These are phyloP conservation scores for Ustilago sp. DNA, from an alignment of 1,284 basidiomycete species.

Conservation along the genomic window DNA sequence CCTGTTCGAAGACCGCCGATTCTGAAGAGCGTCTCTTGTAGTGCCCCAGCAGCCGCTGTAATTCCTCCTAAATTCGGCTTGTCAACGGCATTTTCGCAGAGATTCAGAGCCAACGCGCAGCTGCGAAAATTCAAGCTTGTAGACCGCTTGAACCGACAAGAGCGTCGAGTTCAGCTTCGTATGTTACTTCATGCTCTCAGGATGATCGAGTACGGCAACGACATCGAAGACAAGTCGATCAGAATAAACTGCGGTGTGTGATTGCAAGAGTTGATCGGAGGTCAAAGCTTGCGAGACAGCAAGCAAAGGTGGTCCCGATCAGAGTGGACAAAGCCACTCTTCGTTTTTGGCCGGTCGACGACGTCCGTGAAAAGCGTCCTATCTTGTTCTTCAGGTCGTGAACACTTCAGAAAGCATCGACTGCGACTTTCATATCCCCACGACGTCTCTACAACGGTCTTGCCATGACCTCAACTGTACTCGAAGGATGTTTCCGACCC, in stretches of 20 bases:
- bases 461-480: background rate
- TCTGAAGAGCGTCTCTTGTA: slow-evolving; percentile 5
- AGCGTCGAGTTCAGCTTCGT: background rate
- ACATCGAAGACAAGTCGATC: background rate
- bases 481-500: background rate
- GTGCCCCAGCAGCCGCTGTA: slow-evolving; percentile 16
- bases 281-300: slow-evolving; percentile 11
- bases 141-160: slow-evolving; percentile 30
- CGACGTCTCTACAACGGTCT: background rate
- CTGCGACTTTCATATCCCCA: background rate
- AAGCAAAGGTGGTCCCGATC: slow-evolving; percentile 1
- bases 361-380: slow-evolving; percentile 31
- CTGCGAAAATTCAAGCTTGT: background rate
- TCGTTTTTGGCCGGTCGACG: slow-evolving; percentile 10
- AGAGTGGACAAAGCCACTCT: background rate
- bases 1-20: slow-evolving; percentile 27
- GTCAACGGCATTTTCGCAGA: background rate
- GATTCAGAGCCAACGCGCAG: background rate
- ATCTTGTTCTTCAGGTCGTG: background rate
- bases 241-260: background rate
- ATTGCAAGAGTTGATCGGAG: background rate
- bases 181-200: background rate
- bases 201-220: background rate
- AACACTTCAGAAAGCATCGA: background rate
- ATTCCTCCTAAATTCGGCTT: slow-evolving; percentile 41